These are phyloP conservation scores for Guadua angustifolia DNA, from an alignment of 176 grass and related monocot species.

Conservation along the genomic window DNA sequence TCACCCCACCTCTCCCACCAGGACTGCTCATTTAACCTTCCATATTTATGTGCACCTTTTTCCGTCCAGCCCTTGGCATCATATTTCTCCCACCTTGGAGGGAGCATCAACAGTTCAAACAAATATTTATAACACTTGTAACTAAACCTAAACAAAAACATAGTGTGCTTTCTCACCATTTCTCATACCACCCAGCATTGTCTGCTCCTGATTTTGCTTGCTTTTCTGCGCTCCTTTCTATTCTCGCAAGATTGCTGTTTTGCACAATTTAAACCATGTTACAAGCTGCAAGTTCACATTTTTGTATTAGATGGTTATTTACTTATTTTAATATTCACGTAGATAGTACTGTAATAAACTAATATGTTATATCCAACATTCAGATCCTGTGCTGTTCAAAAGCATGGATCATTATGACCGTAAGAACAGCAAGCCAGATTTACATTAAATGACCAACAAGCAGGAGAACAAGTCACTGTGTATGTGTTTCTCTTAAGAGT, in stretches of 20 bases:
- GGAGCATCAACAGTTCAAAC: constrained; percentile 28
- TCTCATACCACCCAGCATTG: constrained; percentile 98
- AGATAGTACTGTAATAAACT: not conserved
- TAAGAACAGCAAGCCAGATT: not conserved
- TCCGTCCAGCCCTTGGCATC: constrained; percentile 99
- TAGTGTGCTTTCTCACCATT: constrained; percentile 68
- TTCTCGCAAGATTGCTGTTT: constrained; percentile 91
- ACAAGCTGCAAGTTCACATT: not conserved
- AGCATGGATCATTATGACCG: not conserved
- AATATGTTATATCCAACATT: not conserved
- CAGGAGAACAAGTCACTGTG: not conserved
- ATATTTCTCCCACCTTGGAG: constrained; percentile 96
- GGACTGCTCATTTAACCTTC: constrained; percentile 89
- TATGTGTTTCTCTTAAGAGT: not conserved
- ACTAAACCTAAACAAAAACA: constrained; percentile 26
- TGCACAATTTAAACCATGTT: constrained; percentile 7
- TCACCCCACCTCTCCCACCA: constrained; percentile 99
- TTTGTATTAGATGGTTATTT: not conserved
- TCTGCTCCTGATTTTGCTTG: constrained; percentile 88
- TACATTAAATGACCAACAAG: not conserved
- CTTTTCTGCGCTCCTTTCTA: constrained; percentile 93
- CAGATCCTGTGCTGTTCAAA: not conserved
- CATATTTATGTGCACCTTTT: constrained; percentile 98
- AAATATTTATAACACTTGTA: constrained; percentile 18
- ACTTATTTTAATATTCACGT: not conserved